Percentiles rank a stretch among this genome's conserved stretches.
Conservation (phyloP, 176 grass and related monocot genomes). For the Elymus sibiricus region DNA sequence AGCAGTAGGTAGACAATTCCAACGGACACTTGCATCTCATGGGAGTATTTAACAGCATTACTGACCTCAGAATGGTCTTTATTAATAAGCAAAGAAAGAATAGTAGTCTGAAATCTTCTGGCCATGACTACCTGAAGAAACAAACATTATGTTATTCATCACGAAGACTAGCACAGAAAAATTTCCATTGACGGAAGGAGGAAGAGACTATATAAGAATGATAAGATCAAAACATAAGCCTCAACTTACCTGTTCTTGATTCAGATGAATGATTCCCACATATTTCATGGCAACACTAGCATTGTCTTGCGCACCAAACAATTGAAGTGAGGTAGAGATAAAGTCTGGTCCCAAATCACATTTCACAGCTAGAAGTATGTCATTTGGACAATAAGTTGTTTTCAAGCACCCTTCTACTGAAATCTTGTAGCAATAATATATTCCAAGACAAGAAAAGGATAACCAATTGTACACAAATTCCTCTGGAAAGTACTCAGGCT, state of each 20-base stretch:
- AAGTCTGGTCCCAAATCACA: slow-evolving; percentile 67
- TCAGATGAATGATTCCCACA: slow-evolving; percentile 41
- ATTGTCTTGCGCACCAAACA: slow-evolving; percentile 22
- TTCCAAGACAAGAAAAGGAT: slow-evolving; percentile 49
- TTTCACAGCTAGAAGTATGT: slow-evolving; percentile 61
- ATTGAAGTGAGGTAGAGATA: slow-evolving; percentile 36
- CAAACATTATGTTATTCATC: slow-evolving; percentile 5
- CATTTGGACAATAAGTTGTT: slow-evolving; percentile 18
- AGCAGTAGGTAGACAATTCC: slow-evolving; percentile 74
- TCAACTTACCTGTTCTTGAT: slow-evolving; percentile 49
- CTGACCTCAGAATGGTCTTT: slow-evolving; percentile 30
- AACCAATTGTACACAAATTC: slow-evolving; percentile 63
- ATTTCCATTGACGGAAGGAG: not conserved
- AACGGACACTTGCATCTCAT: slow-evolving; percentile 37
- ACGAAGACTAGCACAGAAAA: not conserved
- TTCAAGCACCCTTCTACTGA: slow-evolving; percentile 30
- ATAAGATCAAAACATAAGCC: not conserved
- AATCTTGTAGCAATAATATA: slow-evolving; percentile 73
- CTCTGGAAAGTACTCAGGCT: slow-evolving; percentile 68
- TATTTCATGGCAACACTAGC: slow-evolving; percentile 37
- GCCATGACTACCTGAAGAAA: slow-evolving; percentile 51
- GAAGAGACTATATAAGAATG: not conserved
- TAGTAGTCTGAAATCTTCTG: slow-evolving; percentile 51
- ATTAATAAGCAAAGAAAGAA: slow-evolving; percentile 66
- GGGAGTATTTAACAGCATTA: slow-evolving; percentile 10